Evolutionary conservation across 1,284 basidiomycete genomes (phyloP).

Genomic region (Phlebopus sp.): DNA sequence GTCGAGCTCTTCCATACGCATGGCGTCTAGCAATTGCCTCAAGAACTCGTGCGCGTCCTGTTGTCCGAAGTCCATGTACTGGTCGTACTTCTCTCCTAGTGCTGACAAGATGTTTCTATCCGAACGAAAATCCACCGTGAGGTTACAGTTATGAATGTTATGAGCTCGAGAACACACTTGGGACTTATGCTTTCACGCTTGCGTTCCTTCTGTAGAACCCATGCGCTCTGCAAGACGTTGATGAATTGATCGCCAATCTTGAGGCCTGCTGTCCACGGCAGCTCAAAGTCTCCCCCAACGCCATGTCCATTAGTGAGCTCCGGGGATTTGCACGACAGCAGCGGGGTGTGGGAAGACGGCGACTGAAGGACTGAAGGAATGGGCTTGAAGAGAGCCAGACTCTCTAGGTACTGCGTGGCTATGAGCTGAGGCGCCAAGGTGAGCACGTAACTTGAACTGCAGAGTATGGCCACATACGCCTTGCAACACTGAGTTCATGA

Average conservation of each 20-base stretch:
- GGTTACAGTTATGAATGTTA: neutral
- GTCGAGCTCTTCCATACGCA: slow-evolving; percentile 93
- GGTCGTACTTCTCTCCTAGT: slow-evolving; percentile 85
- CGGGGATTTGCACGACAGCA: slow-evolving; percentile 54
- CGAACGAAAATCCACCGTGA: slow-evolving; percentile 4
- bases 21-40: slow-evolving; percentile 85
- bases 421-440: slow-evolving; percentile 46
- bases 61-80: slow-evolving; percentile 88
- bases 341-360: slow-evolving; percentile 35
- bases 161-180: slow-evolving; percentile 38
- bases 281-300: slow-evolving; percentile 48
- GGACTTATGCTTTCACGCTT: slow-evolving; percentile 56
- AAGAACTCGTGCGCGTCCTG: slow-evolving; percentile 95
- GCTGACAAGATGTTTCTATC: slow-evolving; percentile 59
- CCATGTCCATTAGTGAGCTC: slow-evolving; percentile 65
- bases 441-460: slow-evolving; percentile 1
- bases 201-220: slow-evolving; percentile 53
- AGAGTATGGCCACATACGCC: slow-evolving; percentile 39
- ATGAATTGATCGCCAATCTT: slow-evolving; percentile 66
- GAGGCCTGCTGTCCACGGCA: slow-evolving; percentile 53
- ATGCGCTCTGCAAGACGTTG: slow-evolving; percentile 53
- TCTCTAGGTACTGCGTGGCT: slow-evolving; percentile 60
- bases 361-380: slow-evolving; percentile 39
- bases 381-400: slow-evolving; percentile 56
- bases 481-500: slow-evolving; percentile 88